phyloP scores from a whole-genome alignment of 345 rosid genomes.

The Trapa incisa region DNA sequence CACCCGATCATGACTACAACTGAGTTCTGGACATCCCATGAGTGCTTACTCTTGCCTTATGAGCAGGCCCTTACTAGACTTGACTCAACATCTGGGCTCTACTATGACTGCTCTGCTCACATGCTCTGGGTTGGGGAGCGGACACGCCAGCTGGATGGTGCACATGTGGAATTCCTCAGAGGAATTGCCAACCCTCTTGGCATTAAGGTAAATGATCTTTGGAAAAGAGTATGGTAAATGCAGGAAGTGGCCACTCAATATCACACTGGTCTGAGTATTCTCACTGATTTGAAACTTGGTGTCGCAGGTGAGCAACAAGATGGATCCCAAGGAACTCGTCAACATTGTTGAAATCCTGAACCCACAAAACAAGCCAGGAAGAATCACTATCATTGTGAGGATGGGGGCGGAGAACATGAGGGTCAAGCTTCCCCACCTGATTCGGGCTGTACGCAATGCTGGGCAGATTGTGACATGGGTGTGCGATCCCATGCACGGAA shows the following conservation, averaged over 20 bases:
- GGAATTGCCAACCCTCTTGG: slow-evolving; percentile 22
- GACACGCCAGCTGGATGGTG: slow-evolving; percentile 21
- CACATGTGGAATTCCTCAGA: slow-evolving; percentile 19
- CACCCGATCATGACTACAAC: slow-evolving; percentile 24
- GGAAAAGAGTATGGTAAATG: no score
- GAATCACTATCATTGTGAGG: slow-evolving; percentile 15
- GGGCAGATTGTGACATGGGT: slow-evolving; percentile 19
- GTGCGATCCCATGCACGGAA: slow-evolving; percentile 19
- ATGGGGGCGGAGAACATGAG: slow-evolving; percentile 22
- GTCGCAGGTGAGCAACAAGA: slow-evolving; percentile 19
- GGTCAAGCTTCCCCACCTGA: slow-evolving; percentile 17
- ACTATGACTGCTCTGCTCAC: slow-evolving; percentile 23
- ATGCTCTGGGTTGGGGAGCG: slow-evolving; percentile 23
- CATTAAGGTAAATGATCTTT: slow-evolving; percentile 11
- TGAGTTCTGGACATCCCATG: slow-evolving; percentile 23
- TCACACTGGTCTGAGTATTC: no score
- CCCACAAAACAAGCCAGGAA: slow-evolving; percentile 14
- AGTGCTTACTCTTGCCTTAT: slow-evolving; percentile 22
- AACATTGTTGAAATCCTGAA: slow-evolving; percentile 15
- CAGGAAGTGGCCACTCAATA: no score
- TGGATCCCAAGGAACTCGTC: slow-evolving; percentile 18
- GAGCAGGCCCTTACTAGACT: slow-evolving; percentile 20
- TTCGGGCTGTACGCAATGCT: slow-evolving; percentile 13
- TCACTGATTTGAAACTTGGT: background rate
- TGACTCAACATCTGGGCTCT: slow-evolving; percentile 21